A percentile compares a stretch with the other conserved stretches of the same genome.
Conservation (phyloP, 306 rosid genomes). For the Inga oerstediana region DNA sequence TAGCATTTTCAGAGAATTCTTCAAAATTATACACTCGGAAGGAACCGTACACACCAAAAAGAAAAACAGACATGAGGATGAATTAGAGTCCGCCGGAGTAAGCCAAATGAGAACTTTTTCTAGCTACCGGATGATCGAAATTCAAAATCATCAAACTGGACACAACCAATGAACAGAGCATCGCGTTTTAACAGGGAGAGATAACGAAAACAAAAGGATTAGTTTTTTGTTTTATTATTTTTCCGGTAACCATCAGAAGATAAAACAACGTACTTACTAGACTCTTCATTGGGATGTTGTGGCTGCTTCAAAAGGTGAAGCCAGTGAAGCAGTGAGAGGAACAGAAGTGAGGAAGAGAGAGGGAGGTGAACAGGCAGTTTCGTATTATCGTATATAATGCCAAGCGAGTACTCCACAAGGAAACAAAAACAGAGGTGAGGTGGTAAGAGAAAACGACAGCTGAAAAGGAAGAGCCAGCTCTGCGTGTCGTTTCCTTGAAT, state of each 20-base stretch:
- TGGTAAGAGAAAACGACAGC: conserved; percentile 38
- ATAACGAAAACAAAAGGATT: background rate
- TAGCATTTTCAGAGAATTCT: background rate
- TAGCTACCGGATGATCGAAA: background rate
- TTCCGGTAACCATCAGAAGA: background rate
- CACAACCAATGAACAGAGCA: background rate
- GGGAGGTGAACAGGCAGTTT: conserved; percentile 8
- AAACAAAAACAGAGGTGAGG: background rate
- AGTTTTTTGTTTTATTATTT: background rate
- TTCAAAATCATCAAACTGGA: background rate
- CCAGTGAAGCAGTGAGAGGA: conserved; percentile 17
- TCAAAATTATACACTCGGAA: background rate
- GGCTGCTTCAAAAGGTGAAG: background rate
- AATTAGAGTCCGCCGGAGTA: background rate
- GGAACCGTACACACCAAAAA: background rate
- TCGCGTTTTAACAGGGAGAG: background rate
- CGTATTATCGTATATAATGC: conserved; percentile 30
- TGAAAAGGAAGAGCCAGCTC: conserved; percentile 34
- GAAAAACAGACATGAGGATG: background rate
- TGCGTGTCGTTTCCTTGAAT: conserved; percentile 10
- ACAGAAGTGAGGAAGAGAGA: background rate
- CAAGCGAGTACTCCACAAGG: conserved; percentile 26
- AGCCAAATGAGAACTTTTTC: background rate
- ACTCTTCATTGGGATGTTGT: conserved; percentile 38
- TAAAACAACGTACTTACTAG: conserved; percentile 56